Percentiles rank a stretch among this genome's conserved stretches.
These are phyloP conservation scores for Penicillium sp. DNA, from an alignment of 2,329 filamentous ascomycete genomes.

Conservation along the genomic window DNA sequence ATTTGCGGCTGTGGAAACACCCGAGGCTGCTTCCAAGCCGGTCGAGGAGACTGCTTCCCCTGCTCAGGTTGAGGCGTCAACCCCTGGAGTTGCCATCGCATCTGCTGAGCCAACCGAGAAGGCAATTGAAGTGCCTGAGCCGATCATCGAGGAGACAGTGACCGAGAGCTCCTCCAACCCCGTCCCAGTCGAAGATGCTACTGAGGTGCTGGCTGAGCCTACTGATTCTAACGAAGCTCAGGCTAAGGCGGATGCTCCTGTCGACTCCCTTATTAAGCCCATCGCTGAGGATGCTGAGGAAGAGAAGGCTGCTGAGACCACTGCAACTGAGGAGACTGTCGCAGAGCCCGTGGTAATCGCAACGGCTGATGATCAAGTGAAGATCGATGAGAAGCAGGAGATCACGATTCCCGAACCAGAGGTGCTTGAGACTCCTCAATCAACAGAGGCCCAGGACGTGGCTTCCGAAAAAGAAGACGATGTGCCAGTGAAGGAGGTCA, in stretches of 20 bases:
- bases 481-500: neutral
- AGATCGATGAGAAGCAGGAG: neutral
- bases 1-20: constrained; percentile 4
- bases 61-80: neutral
- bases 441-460: neutral
- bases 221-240: neutral
- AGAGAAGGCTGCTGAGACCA: neutral
- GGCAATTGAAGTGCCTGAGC: constrained; percentile 9
- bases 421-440: neutral
- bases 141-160: constrained; percentile 8
- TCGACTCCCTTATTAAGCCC: neutral
- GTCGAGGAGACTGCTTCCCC: neutral
- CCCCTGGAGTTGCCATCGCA: neutral
- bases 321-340: neutral
- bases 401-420: neutral
- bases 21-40: neutral
- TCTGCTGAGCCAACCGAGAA: constrained; percentile 2
- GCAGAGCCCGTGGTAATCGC: neutral
- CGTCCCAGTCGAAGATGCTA: neutral
- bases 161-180: neutral
- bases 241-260: neutral
- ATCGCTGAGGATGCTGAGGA: neutral
- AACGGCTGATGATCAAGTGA: neutral
- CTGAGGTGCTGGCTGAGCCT: neutral
- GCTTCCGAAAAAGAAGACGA: neutral